Conservation (phyloP, 306 rosid species). For the Fragaria nilgerrensis region DNA sequence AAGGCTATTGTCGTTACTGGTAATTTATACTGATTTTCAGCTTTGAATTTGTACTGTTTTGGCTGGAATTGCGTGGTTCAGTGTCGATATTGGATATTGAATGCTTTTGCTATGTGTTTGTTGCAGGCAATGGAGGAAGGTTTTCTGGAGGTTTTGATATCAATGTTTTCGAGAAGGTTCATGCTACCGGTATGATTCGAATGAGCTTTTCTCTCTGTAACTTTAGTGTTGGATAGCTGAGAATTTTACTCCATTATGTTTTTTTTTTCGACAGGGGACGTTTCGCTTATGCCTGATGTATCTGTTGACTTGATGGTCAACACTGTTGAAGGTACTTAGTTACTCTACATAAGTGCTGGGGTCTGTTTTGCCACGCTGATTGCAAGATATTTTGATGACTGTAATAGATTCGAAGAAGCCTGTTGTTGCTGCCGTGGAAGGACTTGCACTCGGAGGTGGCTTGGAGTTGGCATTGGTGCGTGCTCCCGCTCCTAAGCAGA, state of each 20-base stretch:
- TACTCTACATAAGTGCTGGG: not conserved
- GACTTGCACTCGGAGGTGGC: conserved; percentile 99
- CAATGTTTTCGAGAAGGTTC: conserved; percentile 82
- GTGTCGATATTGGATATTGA: no score
- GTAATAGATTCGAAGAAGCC: conserved; percentile 82
- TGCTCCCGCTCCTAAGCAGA: conserved; percentile 20
- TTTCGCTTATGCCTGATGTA: conserved; percentile 69
- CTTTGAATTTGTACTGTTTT: not conserved
- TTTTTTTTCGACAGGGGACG: no score
- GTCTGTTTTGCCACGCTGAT: not conserved
- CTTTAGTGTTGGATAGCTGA: no score
- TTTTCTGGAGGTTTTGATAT: conserved; percentile 96
- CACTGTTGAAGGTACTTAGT: conserved; percentile 72
- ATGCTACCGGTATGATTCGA: conserved; percentile 60
- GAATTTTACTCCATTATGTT: no score
- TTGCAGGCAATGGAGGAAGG: conserved; percentile 77
- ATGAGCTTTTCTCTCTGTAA: no score
- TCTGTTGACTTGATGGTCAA: conserved; percentile 81
- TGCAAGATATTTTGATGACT: not conserved
- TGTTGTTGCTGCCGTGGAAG: conserved; percentile 84
- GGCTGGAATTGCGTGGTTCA: not conserved
- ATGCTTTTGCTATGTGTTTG: not conserved
- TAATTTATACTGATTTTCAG: conserved; percentile 11
- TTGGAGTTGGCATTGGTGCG: conserved; percentile 93
- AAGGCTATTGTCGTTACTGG: conserved; percentile 90